Base-by-base conservation (phyloP, 768 basidiomycete genomes). In the Termitomyces heimii region DNA sequence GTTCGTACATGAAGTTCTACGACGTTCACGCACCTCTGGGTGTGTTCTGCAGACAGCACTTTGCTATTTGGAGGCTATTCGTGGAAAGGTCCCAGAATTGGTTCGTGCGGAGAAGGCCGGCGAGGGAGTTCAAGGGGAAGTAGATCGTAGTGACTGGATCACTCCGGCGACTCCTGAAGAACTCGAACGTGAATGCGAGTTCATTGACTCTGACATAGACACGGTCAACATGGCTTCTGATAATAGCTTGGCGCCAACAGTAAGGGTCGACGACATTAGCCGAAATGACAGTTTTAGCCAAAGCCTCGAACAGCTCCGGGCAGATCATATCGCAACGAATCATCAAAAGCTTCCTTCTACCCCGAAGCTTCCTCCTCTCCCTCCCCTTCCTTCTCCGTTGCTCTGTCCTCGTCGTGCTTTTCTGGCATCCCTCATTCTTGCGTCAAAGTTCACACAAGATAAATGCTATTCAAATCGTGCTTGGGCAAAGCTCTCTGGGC, bases 401-500 rank as follows among this genome's bases (percentile, higher is more conserved):
- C 79, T 92, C 42, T 96, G 94, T 65, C 92, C 94, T 2, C 83
- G 94, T 28, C 82, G 94, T 26, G 83, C 92, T 0, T 97, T 98
- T 71, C 77, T 97, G 9, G 92, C 92, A 0, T 85, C 91, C 0
- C 75, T 98, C 42, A 92, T 98, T 55, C 78, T 93, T 52, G 95
- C 94, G 0, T 88, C 89, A 16, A 98, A 98, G 65, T 95, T 95
- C 67, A 84, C 89, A 60, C 93, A 95, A 73, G 94, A 98, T 66
- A 86, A 91, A 51, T 92, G 90, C 43, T 97, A 95, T 65, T 94
- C 92, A 14, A 96, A 97, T 68, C 83, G 85, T 28, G 94, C 94
- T 18, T 97, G 95, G 95, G 89, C 91, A 1, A 94, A 94, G 66
- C 80, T 98, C 6, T 90, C 89, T n/a, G 93, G 94, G 18, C 79